phyloP scores from a whole-genome alignment of 306 rosid genomes.

The Vicia sativa region DNA sequence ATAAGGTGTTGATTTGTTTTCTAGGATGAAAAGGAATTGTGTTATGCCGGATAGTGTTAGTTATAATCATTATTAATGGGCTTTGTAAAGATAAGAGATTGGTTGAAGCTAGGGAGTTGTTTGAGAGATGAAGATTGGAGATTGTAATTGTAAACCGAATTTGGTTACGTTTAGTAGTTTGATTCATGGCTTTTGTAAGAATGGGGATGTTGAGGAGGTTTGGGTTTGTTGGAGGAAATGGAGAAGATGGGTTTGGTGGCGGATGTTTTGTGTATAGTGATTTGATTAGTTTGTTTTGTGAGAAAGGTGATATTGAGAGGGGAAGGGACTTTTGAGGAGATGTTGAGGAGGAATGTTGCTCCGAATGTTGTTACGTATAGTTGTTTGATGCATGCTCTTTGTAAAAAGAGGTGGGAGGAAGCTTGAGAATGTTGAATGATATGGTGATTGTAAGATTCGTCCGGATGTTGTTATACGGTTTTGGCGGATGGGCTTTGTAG shows the following conservation, averaged over 20 bases:
- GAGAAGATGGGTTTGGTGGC: constrained; percentile 55
- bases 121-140: constrained; percentile 59
- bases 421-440: constrained; percentile 55
- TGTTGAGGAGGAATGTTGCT: constrained; percentile 59
- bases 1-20: constrained; percentile 50
- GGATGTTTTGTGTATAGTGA: constrained; percentile 59
- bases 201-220: constrained; percentile 57
- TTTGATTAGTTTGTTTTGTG: constrained; percentile 62
- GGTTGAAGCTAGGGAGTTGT: constrained; percentile 60
- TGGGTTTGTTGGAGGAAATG: constrained; percentile 68
- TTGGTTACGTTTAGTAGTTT: constrained; percentile 55
- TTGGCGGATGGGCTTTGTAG: constrained; percentile 80
- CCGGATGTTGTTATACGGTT: constrained; percentile 67
- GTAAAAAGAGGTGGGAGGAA: constrained; percentile 67
- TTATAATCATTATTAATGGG: constrained; percentile 66
- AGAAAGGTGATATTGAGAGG: constrained; percentile 53
- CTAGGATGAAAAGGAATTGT: constrained; percentile 49
- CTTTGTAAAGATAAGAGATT: constrained; percentile 63
- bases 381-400: constrained; percentile 62
- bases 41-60: constrained; percentile 51
- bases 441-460: constrained; percentile 58
- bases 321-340: constrained; percentile 57
- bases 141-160: constrained; percentile 54
- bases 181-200: constrained; percentile 67
- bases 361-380: constrained; percentile 69